phyloP scores from a whole-genome alignment of 257 asterid species.

The Rauvolfia tetraphylla region DNA sequence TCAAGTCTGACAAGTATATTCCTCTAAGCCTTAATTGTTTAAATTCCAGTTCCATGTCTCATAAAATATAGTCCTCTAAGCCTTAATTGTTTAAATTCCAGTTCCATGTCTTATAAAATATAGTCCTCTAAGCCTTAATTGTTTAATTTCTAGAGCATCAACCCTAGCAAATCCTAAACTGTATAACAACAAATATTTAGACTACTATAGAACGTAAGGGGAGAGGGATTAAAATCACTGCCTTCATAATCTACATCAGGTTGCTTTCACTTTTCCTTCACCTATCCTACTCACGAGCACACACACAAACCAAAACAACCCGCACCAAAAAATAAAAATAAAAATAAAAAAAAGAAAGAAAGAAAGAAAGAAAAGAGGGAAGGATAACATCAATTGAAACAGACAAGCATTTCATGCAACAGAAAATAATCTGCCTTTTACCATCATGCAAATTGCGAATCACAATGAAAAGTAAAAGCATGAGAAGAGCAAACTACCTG shows the following conservation, averaged over 20 bases:
- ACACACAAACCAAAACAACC: background rate
- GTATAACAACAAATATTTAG: background rate
- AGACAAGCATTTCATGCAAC: background rate
- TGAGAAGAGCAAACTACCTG: slow-evolving; percentile 44
- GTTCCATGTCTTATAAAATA: too few species aligned
- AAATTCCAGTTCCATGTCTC: too few species aligned
- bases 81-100: background rate
- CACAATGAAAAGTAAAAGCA: slow-evolving; percentile 1
- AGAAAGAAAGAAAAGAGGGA: too few species aligned
- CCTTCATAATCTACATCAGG: background rate
- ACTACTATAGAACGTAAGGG: background rate
- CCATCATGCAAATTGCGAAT: background rate
- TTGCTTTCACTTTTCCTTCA: background rate
- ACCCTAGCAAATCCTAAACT: background rate
- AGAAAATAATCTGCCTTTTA: background rate
- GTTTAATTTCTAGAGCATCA: background rate
- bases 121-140: background rate
- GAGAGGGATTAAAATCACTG: too few species aligned
- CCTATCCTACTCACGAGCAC: background rate
- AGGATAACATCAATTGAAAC: background rate
- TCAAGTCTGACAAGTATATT: background rate
- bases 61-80: background rate
- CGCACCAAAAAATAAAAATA: background rate
- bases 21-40: background rate
- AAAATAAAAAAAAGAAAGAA: too few species aligned